Base-by-base conservation (phyloP, 1,284 basidiomycete species). In the Filobasidium uniguttulatum region DNA sequence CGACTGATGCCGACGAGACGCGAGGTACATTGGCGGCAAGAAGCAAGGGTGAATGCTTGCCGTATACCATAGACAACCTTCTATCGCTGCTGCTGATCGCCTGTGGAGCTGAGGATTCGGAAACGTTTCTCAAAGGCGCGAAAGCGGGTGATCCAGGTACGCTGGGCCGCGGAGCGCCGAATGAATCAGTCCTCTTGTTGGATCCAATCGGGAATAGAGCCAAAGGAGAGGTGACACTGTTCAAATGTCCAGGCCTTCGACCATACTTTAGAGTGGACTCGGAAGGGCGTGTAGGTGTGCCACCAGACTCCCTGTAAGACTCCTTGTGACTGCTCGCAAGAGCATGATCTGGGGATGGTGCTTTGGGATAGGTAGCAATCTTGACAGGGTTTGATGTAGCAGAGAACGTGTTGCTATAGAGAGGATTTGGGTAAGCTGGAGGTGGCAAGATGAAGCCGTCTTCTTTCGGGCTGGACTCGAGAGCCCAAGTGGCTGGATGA, bases 251-350 rank as follows among this genome's bases (percentile, higher is more conserved):
- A 3, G 53, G 53, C 36, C 53, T 34, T 22, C 53, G 46, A 29
- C 49, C 53, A 33, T 55, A 55, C 15, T 49, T 46, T 5, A 55
- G 38, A 4, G 53, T 55, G 20, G 53, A 48, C 20, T 55, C 53
- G n/a, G 19, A 30, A 22, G 36, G 38, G 26, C 17, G 36, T 29
- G 44, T 46, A 15, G 45, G 50, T 12, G 50, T 48, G 2, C 50
- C 50, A 9, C 44, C 43, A 37, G 36, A 38, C 8, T 50, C 46
- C 33, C 48, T 52, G 30, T 41, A 37, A n/a, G 50, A 52, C 20
- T 43, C 40, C 8, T 19, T 23, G 20, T 43, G 40, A 29, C 50
- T 48, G 22, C 48, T 29, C 7, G 50, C 17, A 17, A 41, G 37
- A 10, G 43, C 29, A 40, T 35, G 38, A 9, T 44, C 50, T 26